Conservation (phyloP, 108 stramenopile species). For the Nannochloropsis oceanica region DNA sequence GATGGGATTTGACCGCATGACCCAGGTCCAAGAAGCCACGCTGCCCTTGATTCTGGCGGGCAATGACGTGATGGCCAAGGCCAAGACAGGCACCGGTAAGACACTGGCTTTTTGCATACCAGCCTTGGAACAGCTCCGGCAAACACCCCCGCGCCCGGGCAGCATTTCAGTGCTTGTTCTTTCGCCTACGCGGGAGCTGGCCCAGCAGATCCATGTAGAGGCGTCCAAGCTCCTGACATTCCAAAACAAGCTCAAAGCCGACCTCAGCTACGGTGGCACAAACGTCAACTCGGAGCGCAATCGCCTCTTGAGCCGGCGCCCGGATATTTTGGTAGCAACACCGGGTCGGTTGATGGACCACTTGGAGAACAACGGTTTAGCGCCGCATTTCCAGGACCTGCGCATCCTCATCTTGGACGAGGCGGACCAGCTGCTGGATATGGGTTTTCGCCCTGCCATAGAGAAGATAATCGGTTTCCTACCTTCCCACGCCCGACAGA, state of each 20-base stretch:
- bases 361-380: conserved; percentile 53
- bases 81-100: conserved; percentile 82
- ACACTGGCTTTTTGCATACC: conserved; percentile 65
- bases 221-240: conserved; percentile 40
- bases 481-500: conserved; percentile 53
- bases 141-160: conserved; percentile 30
- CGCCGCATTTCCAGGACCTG: conserved; percentile 18
- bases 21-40: conserved; percentile 70
- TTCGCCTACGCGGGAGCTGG: conserved; percentile 83
- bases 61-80: conserved; percentile 69
- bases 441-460: conserved; percentile 74
- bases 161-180: conserved; percentile 60
- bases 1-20: conserved; percentile 58
- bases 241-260: not conserved
- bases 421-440: conserved; percentile 75
- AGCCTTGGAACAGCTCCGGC: conserved; percentile 40
- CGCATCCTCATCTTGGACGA: conserved; percentile 74
- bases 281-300: conserved; percentile 60
- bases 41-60: conserved; percentile 44
- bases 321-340: conserved; percentile 67
- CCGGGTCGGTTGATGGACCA: conserved; percentile 75
- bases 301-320: conserved; percentile 7
- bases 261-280: conserved; percentile 52
- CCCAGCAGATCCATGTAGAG: conserved; percentile 66
- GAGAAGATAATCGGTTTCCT: conserved; percentile 51